Percentiles rank a stretch among this genome's conserved stretches.
These are phyloP conservation scores for Pestalotiopsis fici DNA, from an alignment of 2,329 filamentous ascomycete genomes.

Conservation along the genomic window DNA sequence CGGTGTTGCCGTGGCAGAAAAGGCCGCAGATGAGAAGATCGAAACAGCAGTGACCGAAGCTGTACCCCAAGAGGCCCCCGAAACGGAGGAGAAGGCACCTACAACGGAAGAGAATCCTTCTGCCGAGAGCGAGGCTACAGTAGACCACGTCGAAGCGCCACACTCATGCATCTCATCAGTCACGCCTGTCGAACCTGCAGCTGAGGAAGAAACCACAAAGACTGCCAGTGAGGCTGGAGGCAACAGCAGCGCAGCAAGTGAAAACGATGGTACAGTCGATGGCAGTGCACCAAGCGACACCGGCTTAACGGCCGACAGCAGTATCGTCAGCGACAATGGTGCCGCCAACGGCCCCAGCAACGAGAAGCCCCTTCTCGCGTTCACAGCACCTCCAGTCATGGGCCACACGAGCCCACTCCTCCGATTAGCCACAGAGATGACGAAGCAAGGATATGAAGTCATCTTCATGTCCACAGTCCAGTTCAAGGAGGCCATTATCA, in stretches of 20 bases:
- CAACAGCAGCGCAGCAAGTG: background rate
- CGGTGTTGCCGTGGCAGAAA: background rate
- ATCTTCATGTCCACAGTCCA: slow-evolving; percentile 18
- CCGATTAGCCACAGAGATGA: slow-evolving; percentile 28
- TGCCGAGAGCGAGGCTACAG: background rate
- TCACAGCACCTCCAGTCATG: slow-evolving; percentile 17
- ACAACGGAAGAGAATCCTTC: background rate
- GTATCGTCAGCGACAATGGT: background rate
- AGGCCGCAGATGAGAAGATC: background rate
- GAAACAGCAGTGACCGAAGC: background rate
- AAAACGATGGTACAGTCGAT: background rate
- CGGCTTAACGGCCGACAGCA: background rate
- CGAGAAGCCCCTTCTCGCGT: slow-evolving; percentile 15
- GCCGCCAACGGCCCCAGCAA: background rate
- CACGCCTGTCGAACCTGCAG: background rate
- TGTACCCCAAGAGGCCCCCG: background rate
- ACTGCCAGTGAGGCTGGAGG: background rate
- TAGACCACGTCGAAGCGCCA: background rate
- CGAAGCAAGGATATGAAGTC: slow-evolving; percentile 14
- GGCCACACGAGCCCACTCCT: slow-evolving; percentile 22
- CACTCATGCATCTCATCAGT: background rate
- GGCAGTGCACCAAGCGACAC: background rate
- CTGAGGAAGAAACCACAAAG: background rate
- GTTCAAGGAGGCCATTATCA: slow-evolving; percentile 19
- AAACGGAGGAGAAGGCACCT: background rate